Base-by-base conservation (phyloP, 1,284 basidiomycete genomes). In the Irpex rosettiformis region DNA sequence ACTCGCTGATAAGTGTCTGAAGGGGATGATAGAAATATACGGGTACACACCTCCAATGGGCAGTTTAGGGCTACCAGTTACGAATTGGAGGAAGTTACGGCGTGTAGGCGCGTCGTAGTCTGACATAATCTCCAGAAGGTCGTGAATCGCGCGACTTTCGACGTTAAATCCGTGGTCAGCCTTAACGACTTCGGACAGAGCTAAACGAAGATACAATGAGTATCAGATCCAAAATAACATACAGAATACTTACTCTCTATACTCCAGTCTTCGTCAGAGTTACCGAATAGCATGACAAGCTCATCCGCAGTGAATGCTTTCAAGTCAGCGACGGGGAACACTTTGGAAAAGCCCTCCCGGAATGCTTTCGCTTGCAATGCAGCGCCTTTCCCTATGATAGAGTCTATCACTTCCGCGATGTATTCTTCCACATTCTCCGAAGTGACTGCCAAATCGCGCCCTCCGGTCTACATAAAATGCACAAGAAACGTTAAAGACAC, bases 131-230 rank as follows among this genome's bases (percentile, higher is more conserved):
- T 91, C 89, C 37, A 98, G 76, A 61, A 99, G 80, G 69, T 95
- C 88, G 48, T 88, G 86, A 65, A 99, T 95, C 1, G 94, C 86
- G 28, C 87, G 85, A 70, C 93, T 96, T 71, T 98, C 96, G 21
- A 91, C 86, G 64, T 96, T 96, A 79, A 96, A 98, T 8, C 97
- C 97, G 72, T 99, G 97, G 69, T 99, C 97, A 8, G 97, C 96
- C 74, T 98, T 98, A 74, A 98, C 76, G 4, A 90, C 85, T 69
- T 95, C 93, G 56, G 84, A 86, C 48, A 99, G 80, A n/a, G 94
- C 96, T 91, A 51, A 24, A 7, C 18, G 28, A 29, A 16, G n/a
- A n/a, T n/a, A n/a, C n/a, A n/a, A n/a, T n/a, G n/a, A n/a, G n/a
- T n/a, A n/a, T n/a, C n/a, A n/a, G n/a, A n/a, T n/a, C n/a, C n/a